Percentiles rank a stretch among this genome's conserved stretches.
Conservation (phyloP, 768 basidiomycete genomes). For the Artomyces pyxidatus region DNA sequence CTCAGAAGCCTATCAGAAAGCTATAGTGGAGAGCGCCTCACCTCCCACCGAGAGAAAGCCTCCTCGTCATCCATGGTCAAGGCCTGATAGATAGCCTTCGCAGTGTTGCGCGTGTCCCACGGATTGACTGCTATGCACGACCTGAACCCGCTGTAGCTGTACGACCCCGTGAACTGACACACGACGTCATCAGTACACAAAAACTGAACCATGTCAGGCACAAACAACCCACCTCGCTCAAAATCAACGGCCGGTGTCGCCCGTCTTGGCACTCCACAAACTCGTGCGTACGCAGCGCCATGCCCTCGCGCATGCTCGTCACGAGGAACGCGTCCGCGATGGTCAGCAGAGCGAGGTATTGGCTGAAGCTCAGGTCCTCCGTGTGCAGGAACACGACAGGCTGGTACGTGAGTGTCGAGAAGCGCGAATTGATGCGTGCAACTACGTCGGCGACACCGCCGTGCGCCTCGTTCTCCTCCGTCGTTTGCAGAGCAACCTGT, state of each 20-base stretch:
- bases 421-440: conserved; percentile 73
- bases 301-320: conserved; percentile 79
- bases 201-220: too few species aligned
- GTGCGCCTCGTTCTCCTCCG: conserved; percentile 65
- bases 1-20: too few species aligned
- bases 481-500: conserved; percentile 81
- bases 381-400: conserved; percentile 83
- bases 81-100: conserved; percentile 69
- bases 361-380: conserved; percentile 76
- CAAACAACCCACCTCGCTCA: conserved; percentile 56
- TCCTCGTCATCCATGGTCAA: conserved; percentile 74
- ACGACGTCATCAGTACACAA: neutral
- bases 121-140: conserved; percentile 84
- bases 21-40: too few species aligned
- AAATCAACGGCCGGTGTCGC: conserved; percentile 57
- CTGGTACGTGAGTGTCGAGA: conserved; percentile 80
- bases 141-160: conserved; percentile 80
- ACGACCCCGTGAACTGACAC: conserved; percentile 75
- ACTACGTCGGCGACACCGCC: conserved; percentile 70
- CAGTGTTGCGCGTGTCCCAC: conserved; percentile 79
- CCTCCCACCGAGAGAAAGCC: conserved; percentile 68
- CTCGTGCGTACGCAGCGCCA: conserved; percentile 77
- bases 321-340: conserved; percentile 84
- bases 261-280: conserved; percentile 81
- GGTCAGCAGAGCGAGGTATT: conserved; percentile 75